Base-by-base conservation (phyloP, 2,329 filamentous ascomycete genomes). In the Neoarthrinium moseri region DNA sequence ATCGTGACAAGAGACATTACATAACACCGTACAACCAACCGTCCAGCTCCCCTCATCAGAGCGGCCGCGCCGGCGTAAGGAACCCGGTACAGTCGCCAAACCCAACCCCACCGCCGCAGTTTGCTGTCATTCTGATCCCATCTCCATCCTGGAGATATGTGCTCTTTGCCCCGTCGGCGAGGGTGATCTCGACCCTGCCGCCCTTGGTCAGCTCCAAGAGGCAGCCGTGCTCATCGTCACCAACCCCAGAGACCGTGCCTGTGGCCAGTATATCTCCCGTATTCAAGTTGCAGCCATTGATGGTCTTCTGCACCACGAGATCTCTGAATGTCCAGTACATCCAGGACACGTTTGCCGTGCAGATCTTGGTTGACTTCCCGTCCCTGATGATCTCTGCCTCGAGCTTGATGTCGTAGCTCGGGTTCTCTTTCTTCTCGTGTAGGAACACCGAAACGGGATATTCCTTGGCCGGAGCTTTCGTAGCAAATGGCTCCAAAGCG, bases 401-500 rank as follows among this genome's bases (percentile, higher is more conserved):
- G 11, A 59, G 35, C 30, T 47, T 48, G 51, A 64, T 66, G 18
- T 58, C 53, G 49, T 69, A 72, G 5, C 60, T 70, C 6, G 64
- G 53, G 6, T 61, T 61, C 22, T 51, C 50, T 37, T 63, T 62
- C 0, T 56, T 54, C 20, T 71, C 65, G 17, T 59, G 49, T 3
- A 73, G 60, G 34, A 69, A 70, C 0, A 58, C 45, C 8, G 59
- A 48, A 2, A 59, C 52, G 3, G 56, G 51, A 18, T 50, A 49
- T 13, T 56, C 52, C 36, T 55, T 53, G 10, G 53, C 47, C 6
- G 52, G 53, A 6, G 55, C 54, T 20, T 56, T 62, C 0, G 75
- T 75, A 54, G 80, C 78, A 38, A 83, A 80, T 21, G 82, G 73
- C 4, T 78, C 68, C n/a, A 86, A 58, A 0, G 83, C 81, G 27